Evolutionary conservation across 2,329 filamentous ascomycete species (phyloP), one percentile per base, ranked within the genome.

Genomic region (Exutisphaerella laricina): DNA sequence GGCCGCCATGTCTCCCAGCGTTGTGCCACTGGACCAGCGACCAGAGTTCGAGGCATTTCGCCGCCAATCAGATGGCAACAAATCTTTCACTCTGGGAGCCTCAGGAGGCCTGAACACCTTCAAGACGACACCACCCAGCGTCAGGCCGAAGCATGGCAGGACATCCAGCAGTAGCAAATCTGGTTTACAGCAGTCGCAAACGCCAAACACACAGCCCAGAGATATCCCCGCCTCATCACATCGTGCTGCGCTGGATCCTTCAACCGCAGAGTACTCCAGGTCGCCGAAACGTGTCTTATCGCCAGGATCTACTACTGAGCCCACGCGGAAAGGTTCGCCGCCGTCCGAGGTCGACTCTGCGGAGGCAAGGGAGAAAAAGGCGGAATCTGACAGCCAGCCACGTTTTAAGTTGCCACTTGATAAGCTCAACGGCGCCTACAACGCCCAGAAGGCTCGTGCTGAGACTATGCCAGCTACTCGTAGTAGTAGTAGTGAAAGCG

Each of bases 1-100:
- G 40, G 78, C 74, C 14, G 77, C 81, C 12, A 75, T 78, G 2
- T 76, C 85, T 6, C 85, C 86, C 2, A 80, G 80, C 49, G 75
- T 82, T 50, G 68, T 88, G 5, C 77, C 85, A 0, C 68, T 87
- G 38, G 84, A 90, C 56, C 79, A 82, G 23, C 88, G 89, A 56
- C 78, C 84, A 5, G 82, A 88, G n/a, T 90, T 85, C 50, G 86
- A 90, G 61, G 83, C 84, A 2, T 90, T 94, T 61, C 75, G 74
- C 54, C 79, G 75, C 50, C 82, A 88, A 58, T 77, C 79, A n/a
- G 72, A 77, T 25, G 49, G 51, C n/a, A n/a, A n/a, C 39, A 82
- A 81, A 53, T 63, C 61, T 16, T 68, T 66, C 39, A 71, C 65
- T 43, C n/a, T n/a, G n/a, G n/a, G n/a, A n/a, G n/a, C n/a, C n/a